Evolutionary conservation across 2,329 filamentous ascomycete genomes (phyloP).

Genomic region (Cryphonectria radicalis): DNA sequence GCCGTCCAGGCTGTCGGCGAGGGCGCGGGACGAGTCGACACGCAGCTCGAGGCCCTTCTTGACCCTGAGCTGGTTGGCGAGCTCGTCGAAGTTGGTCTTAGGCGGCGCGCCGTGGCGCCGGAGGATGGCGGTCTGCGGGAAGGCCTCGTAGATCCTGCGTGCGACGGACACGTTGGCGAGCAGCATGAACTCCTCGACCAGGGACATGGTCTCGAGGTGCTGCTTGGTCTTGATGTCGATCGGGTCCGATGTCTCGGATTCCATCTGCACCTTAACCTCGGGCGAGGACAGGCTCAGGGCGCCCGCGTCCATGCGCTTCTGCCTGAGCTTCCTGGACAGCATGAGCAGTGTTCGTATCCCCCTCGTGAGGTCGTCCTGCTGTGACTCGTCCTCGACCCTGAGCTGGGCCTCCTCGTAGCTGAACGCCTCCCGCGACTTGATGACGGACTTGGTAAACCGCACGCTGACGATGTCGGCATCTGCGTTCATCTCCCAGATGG

Average conservation of each 20-base stretch:
- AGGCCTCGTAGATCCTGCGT: slow-evolving; percentile 84
- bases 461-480: slow-evolving; percentile 83
- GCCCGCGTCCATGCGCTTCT: slow-evolving; percentile 95
- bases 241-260: slow-evolving; percentile 94
- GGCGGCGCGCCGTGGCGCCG: slow-evolving; percentile 91
- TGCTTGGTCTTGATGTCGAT: slow-evolving; percentile 96
- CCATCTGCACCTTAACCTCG: slow-evolving; percentile 93
- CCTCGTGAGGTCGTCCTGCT: slow-evolving; percentile 85
- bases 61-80: slow-evolving; percentile 86
- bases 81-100: slow-evolving; percentile 94
- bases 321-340: slow-evolving; percentile 89
- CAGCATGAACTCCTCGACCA: slow-evolving; percentile 99
- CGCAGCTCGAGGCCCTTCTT: slow-evolving; percentile 81
- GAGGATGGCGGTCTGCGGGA: slow-evolving; percentile 93
- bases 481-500: slow-evolving; percentile 84
- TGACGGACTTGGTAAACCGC: slow-evolving; percentile 97
- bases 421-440: slow-evolving; percentile 94
- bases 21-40: slow-evolving; percentile 86
- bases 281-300: slow-evolving; percentile 96
- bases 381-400: slow-evolving; percentile 85
- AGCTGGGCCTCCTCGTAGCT: slow-evolving; percentile 97
- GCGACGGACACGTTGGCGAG: slow-evolving; percentile 97
- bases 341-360: slow-evolving; percentile 86
- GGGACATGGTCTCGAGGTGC: slow-evolving; percentile 91
- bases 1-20: slow-evolving; percentile 87